Evolutionary conservation across 768 basidiomycete species (phyloP).

Genomic region (Lactarius hatsudake): DNA sequence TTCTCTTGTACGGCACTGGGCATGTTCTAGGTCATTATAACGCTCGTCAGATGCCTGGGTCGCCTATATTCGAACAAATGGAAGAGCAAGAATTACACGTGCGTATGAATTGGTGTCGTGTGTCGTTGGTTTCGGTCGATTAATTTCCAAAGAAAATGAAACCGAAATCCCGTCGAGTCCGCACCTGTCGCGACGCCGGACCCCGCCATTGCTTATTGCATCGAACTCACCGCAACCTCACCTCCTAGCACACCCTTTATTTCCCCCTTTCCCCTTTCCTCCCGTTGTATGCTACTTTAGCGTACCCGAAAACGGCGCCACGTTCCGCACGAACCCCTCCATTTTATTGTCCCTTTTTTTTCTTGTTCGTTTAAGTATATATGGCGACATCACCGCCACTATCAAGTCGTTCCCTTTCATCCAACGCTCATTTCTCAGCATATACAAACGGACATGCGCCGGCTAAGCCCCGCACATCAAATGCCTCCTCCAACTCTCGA

Average conservation of each 20-base stretch:
- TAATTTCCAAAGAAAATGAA: constrained; percentile 13
- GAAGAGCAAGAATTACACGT: not conserved
- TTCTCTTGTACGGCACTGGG: not conserved
- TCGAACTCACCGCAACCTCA: not conserved
- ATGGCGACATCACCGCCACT: constrained; percentile 22
- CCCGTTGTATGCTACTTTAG: constrained; percentile 12
- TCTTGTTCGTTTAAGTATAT: constrained; percentile 13
- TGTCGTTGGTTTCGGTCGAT: not conserved
- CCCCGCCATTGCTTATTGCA: not conserved
- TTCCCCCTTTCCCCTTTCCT: not conserved
- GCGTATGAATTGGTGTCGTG: not conserved
- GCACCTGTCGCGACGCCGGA: not conserved
- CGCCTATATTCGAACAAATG: not conserved
- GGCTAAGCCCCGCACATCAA: constrained; percentile 6
- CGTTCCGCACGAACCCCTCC: not conserved
- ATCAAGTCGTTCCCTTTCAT: constrained; percentile 26
- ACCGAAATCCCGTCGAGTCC: not conserved
- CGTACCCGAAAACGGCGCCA: not conserved
- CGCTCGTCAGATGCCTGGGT: not conserved
- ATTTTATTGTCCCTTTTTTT: not conserved
- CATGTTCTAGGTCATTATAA: not conserved
- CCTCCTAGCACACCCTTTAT: not conserved
- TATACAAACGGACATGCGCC: constrained; percentile 10
- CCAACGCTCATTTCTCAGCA: constrained; percentile 25
- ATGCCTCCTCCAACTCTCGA: constrained; percentile 9